Evolutionary conservation across 116 monocot genomes (phyloP).

Genomic region (Papilionanthe hybrid): DNA sequence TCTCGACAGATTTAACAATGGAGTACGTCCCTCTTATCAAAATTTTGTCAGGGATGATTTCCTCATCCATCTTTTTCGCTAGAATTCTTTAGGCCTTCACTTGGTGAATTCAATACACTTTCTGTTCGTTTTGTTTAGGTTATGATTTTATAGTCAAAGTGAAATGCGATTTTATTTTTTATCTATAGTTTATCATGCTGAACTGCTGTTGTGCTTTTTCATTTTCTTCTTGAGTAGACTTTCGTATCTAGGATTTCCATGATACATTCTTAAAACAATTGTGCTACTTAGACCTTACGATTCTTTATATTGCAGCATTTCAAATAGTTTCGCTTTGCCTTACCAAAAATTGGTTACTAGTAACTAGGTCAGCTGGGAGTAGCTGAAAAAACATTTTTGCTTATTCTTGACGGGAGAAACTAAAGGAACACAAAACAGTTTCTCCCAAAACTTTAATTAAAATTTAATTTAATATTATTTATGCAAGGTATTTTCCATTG

Average conservation of each 20-base stretch:
- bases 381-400: no score
- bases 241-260: background rate
- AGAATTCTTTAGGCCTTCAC: background rate
- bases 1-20: conserved; percentile 19
- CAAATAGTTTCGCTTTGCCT: background rate
- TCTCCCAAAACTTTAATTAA: no score
- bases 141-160: background rate
- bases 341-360: background rate
- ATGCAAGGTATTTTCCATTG: no score
- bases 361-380: no score
- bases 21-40: conserved; percentile 46
- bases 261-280: background rate
- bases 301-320: background rate
- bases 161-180: background rate
- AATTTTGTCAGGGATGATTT: conserved; percentile 36
- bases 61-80: conserved; percentile 23
- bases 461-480: no score
- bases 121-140: background rate
- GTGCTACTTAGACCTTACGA: background rate
- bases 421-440: no score
- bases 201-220: background rate
- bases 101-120: background rate
- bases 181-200: background rate
- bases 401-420: no score
- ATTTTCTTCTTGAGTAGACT: background rate